Evolutionary conservation across 768 basidiomycete genomes (phyloP).

Genomic region (Boletus rex-veris): DNA sequence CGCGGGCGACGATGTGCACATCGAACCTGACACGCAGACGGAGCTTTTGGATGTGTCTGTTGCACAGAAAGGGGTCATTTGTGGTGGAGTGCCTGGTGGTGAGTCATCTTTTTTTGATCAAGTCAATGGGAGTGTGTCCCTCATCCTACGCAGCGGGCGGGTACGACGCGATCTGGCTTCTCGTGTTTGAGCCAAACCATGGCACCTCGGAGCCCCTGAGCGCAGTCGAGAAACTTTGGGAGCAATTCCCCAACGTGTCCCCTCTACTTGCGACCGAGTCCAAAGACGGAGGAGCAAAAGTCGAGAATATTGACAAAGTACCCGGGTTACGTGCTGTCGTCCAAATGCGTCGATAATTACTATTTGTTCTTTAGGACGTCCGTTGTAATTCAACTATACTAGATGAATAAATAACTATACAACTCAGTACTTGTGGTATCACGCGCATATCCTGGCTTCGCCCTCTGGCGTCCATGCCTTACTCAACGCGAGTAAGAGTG

Average conservation of each 20-base stretch:
- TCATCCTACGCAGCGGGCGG: slow-evolving; percentile 70
- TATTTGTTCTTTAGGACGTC: slow-evolving; percentile 6
- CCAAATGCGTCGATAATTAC: slow-evolving; percentile 15
- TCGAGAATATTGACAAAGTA: slow-evolving; percentile 59
- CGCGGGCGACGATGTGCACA: slow-evolving; percentile 63
- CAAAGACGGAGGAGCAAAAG: slow-evolving; percentile 55
- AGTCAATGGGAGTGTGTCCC: neutral
- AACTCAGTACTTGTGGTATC: slow-evolving; percentile 19
- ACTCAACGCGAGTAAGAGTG: slow-evolving; percentile 68
- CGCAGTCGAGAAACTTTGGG: slow-evolving; percentile 70
- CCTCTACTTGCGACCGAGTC: slow-evolving; percentile 74
- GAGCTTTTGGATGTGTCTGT: slow-evolving; percentile 75
- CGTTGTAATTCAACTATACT: neutral
- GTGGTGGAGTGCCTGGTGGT: slow-evolving; percentile 97
- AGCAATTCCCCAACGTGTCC: slow-evolving; percentile 56
- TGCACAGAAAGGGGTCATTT: slow-evolving; percentile 78
- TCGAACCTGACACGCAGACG: slow-evolving; percentile 90
- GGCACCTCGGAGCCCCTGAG: slow-evolving; percentile 49
- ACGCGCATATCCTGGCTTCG: slow-evolving; percentile 68
- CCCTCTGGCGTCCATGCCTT: slow-evolving; percentile 79
- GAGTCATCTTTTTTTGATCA: slow-evolving; percentile 24
- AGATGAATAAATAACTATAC: slow-evolving; percentile 21
- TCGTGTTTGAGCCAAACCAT: slow-evolving; percentile 63
- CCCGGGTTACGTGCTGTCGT: slow-evolving; percentile 49
- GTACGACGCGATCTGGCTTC: slow-evolving; percentile 94